A percentile compares a stretch with the other conserved stretches of the same genome.
Evolutionary conservation across 2,329 filamentous ascomycete species (phyloP).

Genomic region (Ascochyta viciae-villosae): DNA sequence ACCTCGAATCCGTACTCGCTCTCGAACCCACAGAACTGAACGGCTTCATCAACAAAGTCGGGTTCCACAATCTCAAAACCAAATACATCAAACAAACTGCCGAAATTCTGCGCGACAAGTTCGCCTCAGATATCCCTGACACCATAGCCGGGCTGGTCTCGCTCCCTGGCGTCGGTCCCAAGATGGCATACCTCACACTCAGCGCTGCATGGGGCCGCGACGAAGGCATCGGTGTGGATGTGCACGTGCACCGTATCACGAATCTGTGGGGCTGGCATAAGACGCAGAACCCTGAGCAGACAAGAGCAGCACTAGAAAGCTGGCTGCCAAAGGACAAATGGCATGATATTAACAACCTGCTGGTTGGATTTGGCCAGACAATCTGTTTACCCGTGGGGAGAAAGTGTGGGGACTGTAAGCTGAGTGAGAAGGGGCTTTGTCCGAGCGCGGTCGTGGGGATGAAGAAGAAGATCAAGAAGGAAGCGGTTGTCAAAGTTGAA

Average conservation of each 20-base stretch:
- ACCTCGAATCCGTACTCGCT: conserved; percentile 77
- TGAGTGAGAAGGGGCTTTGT: conserved; percentile 80
- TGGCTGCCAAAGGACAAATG: conserved; percentile 87
- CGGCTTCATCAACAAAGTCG: conserved; percentile 79
- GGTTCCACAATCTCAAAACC: conserved; percentile 95
- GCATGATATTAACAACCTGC: conserved; percentile 89
- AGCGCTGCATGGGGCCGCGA: conserved; percentile 74
- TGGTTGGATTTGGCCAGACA: conserved; percentile 88
- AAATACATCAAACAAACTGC: conserved; percentile 80
- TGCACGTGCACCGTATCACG: conserved; percentile 93
- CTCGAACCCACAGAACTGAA: conserved; percentile 73
- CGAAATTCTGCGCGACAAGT: conserved; percentile 73
- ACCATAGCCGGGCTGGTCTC: conserved; percentile 77
- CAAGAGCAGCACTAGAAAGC: conserved; percentile 73
- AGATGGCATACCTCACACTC: conserved; percentile 92
- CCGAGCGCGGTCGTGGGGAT: conserved; percentile 55
- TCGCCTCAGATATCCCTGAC: conserved; percentile 78
- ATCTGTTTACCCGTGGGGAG: conserved; percentile 82
- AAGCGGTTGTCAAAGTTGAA: conserved; percentile 47
- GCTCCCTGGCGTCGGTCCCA: conserved; percentile 87
- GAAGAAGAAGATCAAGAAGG: conserved; percentile 61
- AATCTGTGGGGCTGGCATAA: conserved; percentile 93
- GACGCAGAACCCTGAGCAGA: conserved; percentile 83
- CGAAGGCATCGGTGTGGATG: conserved; percentile 88
- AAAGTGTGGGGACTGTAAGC: conserved; percentile 83